A percentile compares a stretch with the other conserved stretches of the same genome.
Conservation (phyloP, 2,329 filamentous ascomycete genomes). For the Setomelanomma holmii region DNA sequence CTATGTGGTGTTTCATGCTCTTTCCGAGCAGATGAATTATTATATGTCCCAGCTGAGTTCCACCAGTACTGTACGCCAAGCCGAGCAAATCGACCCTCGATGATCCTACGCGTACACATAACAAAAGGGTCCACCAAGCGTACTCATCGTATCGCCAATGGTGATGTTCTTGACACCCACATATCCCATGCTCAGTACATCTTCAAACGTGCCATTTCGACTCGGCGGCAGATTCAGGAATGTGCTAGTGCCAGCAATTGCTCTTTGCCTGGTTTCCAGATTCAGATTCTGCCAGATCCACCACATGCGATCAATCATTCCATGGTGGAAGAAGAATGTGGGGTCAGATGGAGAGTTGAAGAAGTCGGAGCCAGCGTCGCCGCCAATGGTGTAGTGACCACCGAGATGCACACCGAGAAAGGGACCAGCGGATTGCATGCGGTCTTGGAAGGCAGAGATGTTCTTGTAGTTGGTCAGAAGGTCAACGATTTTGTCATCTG, state of each 20-base stretch:
- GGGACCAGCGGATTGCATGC: slow-evolving; percentile 44
- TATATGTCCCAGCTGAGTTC: too few relatives aligned
- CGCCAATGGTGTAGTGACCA: slow-evolving; percentile 45
- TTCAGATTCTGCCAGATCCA: slow-evolving; percentile 60
- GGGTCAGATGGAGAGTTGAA: slow-evolving; percentile 57
- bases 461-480: slow-evolving; percentile 30
- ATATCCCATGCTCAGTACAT: slow-evolving; percentile 24
- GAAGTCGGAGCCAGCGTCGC: slow-evolving; percentile 38
- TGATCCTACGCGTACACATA: slow-evolving; percentile 46
- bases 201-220: slow-evolving; percentile 55
- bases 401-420: slow-evolving; percentile 52
- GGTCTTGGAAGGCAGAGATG: slow-evolving; percentile 47
- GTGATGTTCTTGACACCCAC: slow-evolving; percentile 24
- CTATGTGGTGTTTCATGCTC: too few relatives aligned
- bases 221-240: slow-evolving; percentile 53
- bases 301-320: slow-evolving; percentile 56
- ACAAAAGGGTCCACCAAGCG: slow-evolving; percentile 53
- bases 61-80: too few relatives aligned
- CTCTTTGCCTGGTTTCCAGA: slow-evolving; percentile 42
- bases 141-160: slow-evolving; percentile 51
- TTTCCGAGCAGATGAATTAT: too few relatives aligned
- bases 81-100: neutral
- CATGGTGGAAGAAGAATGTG: slow-evolving; percentile 57
- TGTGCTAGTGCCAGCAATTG: slow-evolving; percentile 54
- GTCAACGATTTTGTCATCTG: slow-evolving; percentile 27